A percentile compares a stretch with the other conserved stretches of the same genome.
Conservation (phyloP, 2,329 filamentous ascomycete genomes). For the Aspergillus intermedius region DNA sequence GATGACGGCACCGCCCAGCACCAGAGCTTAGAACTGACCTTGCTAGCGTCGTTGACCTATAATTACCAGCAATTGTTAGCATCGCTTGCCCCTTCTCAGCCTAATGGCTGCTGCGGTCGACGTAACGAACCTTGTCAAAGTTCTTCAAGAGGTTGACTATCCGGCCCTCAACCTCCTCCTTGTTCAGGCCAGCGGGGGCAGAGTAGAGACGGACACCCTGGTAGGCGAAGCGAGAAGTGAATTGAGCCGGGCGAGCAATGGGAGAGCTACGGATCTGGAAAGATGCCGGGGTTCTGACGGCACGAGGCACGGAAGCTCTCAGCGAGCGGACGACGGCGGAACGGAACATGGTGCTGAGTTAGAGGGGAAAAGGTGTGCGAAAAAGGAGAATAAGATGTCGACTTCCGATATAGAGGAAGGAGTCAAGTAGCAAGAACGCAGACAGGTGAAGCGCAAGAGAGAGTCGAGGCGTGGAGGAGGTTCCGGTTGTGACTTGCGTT, state of each 20-base stretch:
- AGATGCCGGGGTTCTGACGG: slow-evolving; percentile 52
- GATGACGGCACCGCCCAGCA: background rate
- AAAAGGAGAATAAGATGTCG: slow-evolving; percentile 4
- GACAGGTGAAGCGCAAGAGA: slow-evolving; percentile 9
- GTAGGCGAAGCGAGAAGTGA: slow-evolving; percentile 57
- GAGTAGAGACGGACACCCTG: slow-evolving; percentile 79
- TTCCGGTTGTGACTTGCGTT: background rate
- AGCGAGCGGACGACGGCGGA: slow-evolving; percentile 74
- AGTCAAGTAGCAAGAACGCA: slow-evolving; percentile 5
- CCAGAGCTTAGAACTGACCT: slow-evolving; percentile 23
- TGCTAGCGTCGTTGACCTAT: slow-evolving; percentile 35
- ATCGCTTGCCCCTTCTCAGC: background rate
- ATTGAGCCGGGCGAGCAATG: slow-evolving; percentile 56
- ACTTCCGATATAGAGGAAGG: background rate
- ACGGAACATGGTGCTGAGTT: slow-evolving; percentile 71
- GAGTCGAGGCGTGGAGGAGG: slow-evolving; percentile 4
- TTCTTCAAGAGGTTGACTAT: slow-evolving; percentile 90
- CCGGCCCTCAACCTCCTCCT: slow-evolving; percentile 81
- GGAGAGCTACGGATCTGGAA: slow-evolving; percentile 54
- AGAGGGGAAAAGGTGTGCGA: slow-evolving; percentile 5
- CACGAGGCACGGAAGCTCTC: slow-evolving; percentile 46
- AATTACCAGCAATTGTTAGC: slow-evolving; percentile 3
- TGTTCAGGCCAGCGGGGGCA: slow-evolving; percentile 67
- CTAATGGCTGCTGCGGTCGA: background rate
- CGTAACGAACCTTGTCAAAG: slow-evolving; percentile 79